Evolutionary conservation across 2,329 filamentous ascomycete genomes (phyloP).

Genomic region (Fusarium equiseti): DNA sequence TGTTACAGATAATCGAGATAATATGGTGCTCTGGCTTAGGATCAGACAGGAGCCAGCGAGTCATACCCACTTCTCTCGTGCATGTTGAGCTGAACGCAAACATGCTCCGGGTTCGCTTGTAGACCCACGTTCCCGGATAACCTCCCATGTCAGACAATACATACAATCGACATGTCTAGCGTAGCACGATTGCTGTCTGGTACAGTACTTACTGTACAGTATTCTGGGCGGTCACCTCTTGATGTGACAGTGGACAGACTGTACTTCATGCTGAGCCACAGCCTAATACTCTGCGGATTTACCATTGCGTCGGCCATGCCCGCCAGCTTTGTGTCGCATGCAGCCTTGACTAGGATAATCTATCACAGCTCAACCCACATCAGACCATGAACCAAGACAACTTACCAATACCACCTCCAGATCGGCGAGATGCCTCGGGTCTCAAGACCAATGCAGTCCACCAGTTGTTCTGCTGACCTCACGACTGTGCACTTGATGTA

Average conservation of each 20-base stretch:
- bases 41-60: neutral
- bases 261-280: constrained; percentile 43
- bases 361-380: constrained; percentile 39
- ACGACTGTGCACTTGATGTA: neutral
- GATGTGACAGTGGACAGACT: constrained; percentile 26
- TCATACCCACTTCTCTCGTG: neutral
- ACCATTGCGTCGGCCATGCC: constrained; percentile 32
- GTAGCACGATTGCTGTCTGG: neutral
- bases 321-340: constrained; percentile 39
- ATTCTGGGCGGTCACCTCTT: constrained; percentile 25
- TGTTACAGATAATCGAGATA: neutral
- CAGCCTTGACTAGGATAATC: constrained; percentile 44
- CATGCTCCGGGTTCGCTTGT: constrained; percentile 8
- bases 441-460: neutral
- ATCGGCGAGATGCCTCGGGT: neutral
- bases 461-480: neutral
- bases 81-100: constrained; percentile 25
- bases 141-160: constrained; percentile 24
- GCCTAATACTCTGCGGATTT: constrained; percentile 32
- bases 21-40: neutral
- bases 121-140: constrained; percentile 34
- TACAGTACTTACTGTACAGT: constrained; percentile 16
- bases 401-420: neutral
- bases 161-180: constrained; percentile 12
- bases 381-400: constrained; percentile 42